Conservation (phyloP, 768 basidiomycete species). For the Podaxis sp. region DNA sequence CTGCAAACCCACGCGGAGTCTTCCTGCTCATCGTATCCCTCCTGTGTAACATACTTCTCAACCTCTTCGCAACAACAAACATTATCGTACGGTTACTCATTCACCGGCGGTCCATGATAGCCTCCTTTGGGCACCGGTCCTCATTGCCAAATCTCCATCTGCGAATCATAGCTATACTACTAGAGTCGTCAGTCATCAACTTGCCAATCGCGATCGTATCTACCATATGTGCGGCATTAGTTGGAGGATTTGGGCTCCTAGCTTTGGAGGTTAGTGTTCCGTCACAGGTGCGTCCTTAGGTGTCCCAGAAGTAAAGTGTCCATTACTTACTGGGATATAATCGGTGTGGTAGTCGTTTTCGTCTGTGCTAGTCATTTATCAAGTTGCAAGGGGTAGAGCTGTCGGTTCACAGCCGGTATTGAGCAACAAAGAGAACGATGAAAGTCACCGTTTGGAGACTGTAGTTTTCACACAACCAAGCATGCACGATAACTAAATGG, state of each 20-base stretch:
- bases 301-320: no score
- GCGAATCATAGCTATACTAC: not conserved
- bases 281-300: not conserved
- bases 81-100: constrained; percentile 2
- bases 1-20: not conserved
- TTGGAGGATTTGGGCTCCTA: not conserved
- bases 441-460: not conserved
- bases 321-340: no score
- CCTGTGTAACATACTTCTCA: constrained; percentile 2
- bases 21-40: not conserved
- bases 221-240: not conserved
- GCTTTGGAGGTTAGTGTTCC: not conserved
- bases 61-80: constrained; percentile 1
- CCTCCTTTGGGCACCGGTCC: not conserved
- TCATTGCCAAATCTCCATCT: not conserved
- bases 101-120: constrained; percentile 1
- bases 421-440: not conserved
- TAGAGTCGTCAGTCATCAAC: constrained; percentile 2
- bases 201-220: not conserved
- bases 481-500: not conserved
- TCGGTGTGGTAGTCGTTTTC: not conserved
- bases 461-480: not conserved
- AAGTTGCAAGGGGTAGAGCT: constrained; percentile 5
- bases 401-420: not conserved
- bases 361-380: constrained; percentile 7